These are phyloP conservation scores for Scedosporium boydii DNA, from an alignment of 2,329 filamentous ascomycete species.

Conservation along the genomic window DNA sequence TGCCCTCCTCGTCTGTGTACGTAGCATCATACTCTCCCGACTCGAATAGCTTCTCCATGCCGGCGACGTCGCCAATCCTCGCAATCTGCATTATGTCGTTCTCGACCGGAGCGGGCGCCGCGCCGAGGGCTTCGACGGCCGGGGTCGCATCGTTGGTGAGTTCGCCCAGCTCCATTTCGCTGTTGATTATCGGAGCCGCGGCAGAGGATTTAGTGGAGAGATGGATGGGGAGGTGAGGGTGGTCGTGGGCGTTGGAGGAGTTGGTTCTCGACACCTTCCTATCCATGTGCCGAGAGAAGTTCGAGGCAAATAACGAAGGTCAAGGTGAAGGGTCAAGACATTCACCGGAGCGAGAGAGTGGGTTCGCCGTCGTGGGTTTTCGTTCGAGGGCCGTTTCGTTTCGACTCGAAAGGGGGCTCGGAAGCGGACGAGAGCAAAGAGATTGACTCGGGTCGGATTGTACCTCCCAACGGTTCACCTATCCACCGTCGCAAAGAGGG, in stretches of 20 bases:
- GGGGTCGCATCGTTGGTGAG: constrained; percentile 30
- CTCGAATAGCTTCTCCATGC: constrained; percentile 85
- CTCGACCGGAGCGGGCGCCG: constrained; percentile 27
- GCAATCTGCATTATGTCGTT: constrained; percentile 95
- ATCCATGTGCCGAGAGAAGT: background rate
- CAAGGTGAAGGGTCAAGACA: too few species aligned
- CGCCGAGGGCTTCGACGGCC: constrained; percentile 15
- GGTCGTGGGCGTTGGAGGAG: background rate
- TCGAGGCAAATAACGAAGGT: too few species aligned
- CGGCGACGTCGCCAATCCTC: constrained; percentile 72
- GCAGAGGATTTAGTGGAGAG: constrained; percentile 44
- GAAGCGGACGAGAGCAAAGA: background rate
- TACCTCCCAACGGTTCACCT: background rate
- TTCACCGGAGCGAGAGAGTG: background rate
- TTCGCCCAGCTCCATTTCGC: constrained; percentile 45
- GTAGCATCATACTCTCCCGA: constrained; percentile 71
- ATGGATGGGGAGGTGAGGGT: constrained; percentile 33
- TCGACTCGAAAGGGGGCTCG: background rate
- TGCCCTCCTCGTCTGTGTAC: constrained; percentile 82
- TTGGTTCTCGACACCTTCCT: background rate
- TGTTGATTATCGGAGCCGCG: constrained; percentile 46
- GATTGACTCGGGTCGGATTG: background rate
- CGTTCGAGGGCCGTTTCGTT: background rate
- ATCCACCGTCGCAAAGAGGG: background rate
- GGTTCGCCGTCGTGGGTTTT: background rate